A percentile compares a stretch with the other conserved stretches of the same genome.
Evolutionary conservation across 2,329 filamentous ascomycete species (phyloP).

Genomic region (Neofusicoccum kwambonambiense): DNA sequence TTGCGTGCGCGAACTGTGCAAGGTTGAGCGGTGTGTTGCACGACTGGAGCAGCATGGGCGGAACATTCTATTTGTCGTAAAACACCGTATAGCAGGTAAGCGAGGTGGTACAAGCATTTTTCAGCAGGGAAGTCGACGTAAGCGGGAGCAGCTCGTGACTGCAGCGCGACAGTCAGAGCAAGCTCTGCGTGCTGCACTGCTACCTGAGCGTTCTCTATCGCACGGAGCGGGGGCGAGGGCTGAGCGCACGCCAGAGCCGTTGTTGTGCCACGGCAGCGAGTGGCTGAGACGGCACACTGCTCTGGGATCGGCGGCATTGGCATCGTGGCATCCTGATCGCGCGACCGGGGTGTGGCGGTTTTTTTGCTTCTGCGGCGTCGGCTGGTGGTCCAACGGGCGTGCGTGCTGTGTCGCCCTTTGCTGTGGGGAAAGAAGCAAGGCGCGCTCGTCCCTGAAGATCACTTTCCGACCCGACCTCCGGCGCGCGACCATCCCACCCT

Average conservation of each 20-base stretch:
- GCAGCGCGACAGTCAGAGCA: not conserved
- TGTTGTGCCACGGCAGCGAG: not conserved
- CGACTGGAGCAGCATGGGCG: not conserved
- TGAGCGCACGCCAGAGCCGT: not conserved
- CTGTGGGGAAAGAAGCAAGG: not conserved
- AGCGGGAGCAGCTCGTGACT: not conserved
- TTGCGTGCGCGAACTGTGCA: not conserved
- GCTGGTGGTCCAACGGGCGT: not conserved
- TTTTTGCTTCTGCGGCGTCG: not conserved
- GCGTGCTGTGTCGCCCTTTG: not conserved
- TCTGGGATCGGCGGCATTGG: not conserved
- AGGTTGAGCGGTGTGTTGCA: not conserved
- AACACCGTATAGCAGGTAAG: not conserved
- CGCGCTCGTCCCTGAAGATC: conserved; percentile 16
- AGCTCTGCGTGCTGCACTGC: not conserved
- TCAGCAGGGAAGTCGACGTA: not conserved
- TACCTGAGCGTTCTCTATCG: not conserved
- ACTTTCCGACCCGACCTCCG: not conserved
- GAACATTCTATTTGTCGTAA: not conserved
- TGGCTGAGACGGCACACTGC: not conserved
- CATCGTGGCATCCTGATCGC: too few species aligned
- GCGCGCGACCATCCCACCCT: conserved; percentile 1
- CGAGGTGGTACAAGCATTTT: not conserved
- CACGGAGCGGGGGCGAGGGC: not conserved
- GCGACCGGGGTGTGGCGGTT: not conserved